Evolutionary conservation across 805 yeast genomes (phyloP).

Genomic region (Zygosaccharomyces rouxii): DNA sequence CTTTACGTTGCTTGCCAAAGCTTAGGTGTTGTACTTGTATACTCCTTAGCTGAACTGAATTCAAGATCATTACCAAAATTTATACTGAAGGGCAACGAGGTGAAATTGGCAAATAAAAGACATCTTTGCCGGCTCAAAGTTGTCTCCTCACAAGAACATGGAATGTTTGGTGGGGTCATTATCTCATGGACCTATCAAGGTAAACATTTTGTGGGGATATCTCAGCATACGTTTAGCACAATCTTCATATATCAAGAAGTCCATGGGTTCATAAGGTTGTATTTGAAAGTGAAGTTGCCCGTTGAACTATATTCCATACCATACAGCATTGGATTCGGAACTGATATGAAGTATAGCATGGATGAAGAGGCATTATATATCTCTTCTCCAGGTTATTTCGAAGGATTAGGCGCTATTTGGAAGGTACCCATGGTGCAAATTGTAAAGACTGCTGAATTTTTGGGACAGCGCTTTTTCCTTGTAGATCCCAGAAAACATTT

Average conservation of each 20-base stretch:
- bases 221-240: slow-evolving; percentile 23
- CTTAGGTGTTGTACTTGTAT: slow-evolving; percentile 20
- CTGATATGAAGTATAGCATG: slow-evolving; percentile 19
- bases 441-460: slow-evolving; percentile 15
- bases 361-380: slow-evolving; percentile 30
- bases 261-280: slow-evolving; percentile 10
- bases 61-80: slow-evolving; percentile 16
- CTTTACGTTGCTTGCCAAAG: slow-evolving; percentile 23
- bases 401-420: slow-evolving; percentile 45
- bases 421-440: slow-evolving; percentile 28
- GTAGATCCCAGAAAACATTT: slow-evolving; percentile 13
- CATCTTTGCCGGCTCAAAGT: slow-evolving; percentile 9
- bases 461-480: slow-evolving; percentile 14
- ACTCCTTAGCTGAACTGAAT: slow-evolving; percentile 9
- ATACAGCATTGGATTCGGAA: slow-evolving; percentile 35
- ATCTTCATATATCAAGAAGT: slow-evolving; percentile 22
- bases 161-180: slow-evolving; percentile 24
- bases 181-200: slow-evolving; percentile 13
- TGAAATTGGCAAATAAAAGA: slow-evolving; percentile 11
- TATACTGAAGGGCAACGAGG: slow-evolving; percentile 11
- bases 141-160: slow-evolving; percentile 18
- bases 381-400: slow-evolving; percentile 41
- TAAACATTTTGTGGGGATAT: slow-evolving; percentile 18
- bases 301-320: slow-evolving; percentile 17
- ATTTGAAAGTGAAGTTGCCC: slow-evolving; percentile 8